Evolutionary conservation across 2,329 filamentous ascomycete genomes (phyloP), one percentile per base, ranked within the genome.

Genomic region (Botrytis hyacinthi): DNA sequence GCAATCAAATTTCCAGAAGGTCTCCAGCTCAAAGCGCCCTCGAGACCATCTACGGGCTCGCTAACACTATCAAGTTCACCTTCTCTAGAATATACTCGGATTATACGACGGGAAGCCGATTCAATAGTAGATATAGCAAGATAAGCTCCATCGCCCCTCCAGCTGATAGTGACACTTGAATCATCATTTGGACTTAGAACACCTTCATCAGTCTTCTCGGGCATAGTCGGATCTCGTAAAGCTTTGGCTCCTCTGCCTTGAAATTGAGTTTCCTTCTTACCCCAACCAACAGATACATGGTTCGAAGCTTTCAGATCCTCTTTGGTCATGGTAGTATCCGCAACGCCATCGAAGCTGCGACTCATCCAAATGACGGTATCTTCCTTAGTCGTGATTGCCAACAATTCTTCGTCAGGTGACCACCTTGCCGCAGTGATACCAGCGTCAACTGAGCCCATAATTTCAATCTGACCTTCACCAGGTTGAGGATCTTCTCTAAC

Each of bases 181-280:
- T 96, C 90, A 78, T 99, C 96, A n/a, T 87, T 84, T 12, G 86
- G 79, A 79, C 93, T 97, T 26, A 95, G 84, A 12, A 89, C 84
- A 59, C 96, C 96, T 80, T 95, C 89, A 79, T 98, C 96, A 29
- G 98, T 88, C 80, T 91, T 93, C 81, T 98, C 95, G 0, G 96
- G 96, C 77, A 99, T 93, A 16, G 96, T 99, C 26, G 96, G 96
- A 82, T 99, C 96, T 71, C 93, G 89, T 76, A 98, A 85, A 32
- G 94, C 94, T 83, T 90, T 90, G 73, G 95, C 95, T 75, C 95
- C 90, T 79, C 93, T 94, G 69, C 96, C 96, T 80, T 98, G 93
- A 82, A 99, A 99, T 82, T 99, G 96, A 0, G 96, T 99, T 83
- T 99, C 96, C 81, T 93, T 94, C 85, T 98, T 98, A 74, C 96